A percentile compares a stretch with the other conserved stretches of the same genome.
These are phyloP conservation scores for Colletotrichum spinosum DNA, from an alignment of 2,329 filamentous ascomycete species.

Conservation along the genomic window DNA sequence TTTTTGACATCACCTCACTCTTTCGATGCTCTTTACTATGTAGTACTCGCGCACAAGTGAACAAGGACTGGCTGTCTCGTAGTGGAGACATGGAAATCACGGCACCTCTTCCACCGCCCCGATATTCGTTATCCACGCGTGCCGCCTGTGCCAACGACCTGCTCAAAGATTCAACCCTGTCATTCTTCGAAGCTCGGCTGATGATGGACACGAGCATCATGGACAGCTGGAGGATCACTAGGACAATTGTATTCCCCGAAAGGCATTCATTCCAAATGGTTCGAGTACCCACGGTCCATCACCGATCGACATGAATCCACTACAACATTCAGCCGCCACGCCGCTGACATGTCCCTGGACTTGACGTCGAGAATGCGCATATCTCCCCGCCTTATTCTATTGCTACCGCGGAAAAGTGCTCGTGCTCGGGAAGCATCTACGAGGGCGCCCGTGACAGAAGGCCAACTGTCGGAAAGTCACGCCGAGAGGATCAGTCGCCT, in stretches of 20 bases:
- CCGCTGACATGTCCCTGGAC: background rate
- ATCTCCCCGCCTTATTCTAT: constrained; percentile 8
- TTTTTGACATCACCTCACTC: constrained; percentile 25
- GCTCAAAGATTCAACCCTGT: too few species aligned
- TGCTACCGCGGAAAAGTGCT: background rate
- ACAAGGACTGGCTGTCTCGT: too few species aligned
- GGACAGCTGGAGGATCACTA: too few species aligned
- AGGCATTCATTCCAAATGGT: background rate
- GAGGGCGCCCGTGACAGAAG: background rate
- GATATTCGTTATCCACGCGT: too few species aligned
- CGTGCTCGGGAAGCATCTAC: constrained; percentile 1
- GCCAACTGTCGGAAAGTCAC: too few species aligned
- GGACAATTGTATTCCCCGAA: too few species aligned
- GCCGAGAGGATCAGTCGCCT: too few species aligned
- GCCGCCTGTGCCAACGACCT: too few species aligned
- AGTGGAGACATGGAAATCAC: too few species aligned
- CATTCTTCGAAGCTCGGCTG: background rate
- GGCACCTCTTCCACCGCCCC: too few species aligned
- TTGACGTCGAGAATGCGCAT: constrained; percentile 1
- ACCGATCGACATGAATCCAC: constrained; percentile 13
- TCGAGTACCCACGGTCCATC: background rate
- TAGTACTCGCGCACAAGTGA: background rate
- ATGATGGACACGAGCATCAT: background rate
- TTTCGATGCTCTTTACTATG: background rate
- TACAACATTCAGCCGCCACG: background rate